Evolutionary conservation across 2,329 filamentous ascomycete species (phyloP).

Genomic region (Cucurbitaria berberidis): DNA sequence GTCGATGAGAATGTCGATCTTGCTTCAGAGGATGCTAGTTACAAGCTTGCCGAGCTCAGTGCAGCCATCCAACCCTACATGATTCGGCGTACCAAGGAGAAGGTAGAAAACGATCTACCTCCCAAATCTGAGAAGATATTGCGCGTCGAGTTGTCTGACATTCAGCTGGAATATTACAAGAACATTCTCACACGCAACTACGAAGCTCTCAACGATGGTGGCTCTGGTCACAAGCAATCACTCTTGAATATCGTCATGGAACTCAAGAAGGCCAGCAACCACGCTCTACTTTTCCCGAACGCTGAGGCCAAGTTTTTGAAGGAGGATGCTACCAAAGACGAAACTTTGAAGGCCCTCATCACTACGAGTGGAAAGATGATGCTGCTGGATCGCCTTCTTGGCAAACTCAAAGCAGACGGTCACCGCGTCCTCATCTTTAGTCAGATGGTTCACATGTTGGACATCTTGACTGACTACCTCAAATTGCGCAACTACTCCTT

Average conservation of each 20-base stretch:
- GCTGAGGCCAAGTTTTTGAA: constrained; percentile 88
- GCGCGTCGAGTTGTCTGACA: constrained; percentile 92
- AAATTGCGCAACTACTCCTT: constrained; percentile 93
- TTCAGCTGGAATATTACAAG: constrained; percentile 98
- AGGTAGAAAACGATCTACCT: constrained; percentile 93
- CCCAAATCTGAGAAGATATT: constrained; percentile 99
- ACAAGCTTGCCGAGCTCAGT: constrained; percentile 86
- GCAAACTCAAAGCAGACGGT: constrained; percentile 89
- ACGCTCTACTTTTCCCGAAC: constrained; percentile 96
- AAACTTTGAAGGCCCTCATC: constrained; percentile 89
- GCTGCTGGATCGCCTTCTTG: constrained; percentile 92
- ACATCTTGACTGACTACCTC: constrained; percentile 93
- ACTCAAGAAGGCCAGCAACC: constrained; percentile 97
- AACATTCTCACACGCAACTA: constrained; percentile 98
- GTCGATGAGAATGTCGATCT: constrained; percentile 94
- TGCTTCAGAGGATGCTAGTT: constrained; percentile 77
- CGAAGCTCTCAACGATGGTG: constrained; percentile 87
- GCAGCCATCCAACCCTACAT: constrained; percentile 91
- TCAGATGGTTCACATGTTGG: constrained; percentile 99
- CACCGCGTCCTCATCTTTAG: constrained; percentile 98
- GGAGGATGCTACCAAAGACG: constrained; percentile 81
- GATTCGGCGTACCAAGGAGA: constrained; percentile 93
- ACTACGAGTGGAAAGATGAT: constrained; percentile 99
- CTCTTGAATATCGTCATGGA: constrained; percentile 99
- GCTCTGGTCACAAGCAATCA: constrained; percentile 90